Conservation (phyloP, 2,329 filamentous ascomycete genomes). For the Colletotrichum acutatum region DNA sequence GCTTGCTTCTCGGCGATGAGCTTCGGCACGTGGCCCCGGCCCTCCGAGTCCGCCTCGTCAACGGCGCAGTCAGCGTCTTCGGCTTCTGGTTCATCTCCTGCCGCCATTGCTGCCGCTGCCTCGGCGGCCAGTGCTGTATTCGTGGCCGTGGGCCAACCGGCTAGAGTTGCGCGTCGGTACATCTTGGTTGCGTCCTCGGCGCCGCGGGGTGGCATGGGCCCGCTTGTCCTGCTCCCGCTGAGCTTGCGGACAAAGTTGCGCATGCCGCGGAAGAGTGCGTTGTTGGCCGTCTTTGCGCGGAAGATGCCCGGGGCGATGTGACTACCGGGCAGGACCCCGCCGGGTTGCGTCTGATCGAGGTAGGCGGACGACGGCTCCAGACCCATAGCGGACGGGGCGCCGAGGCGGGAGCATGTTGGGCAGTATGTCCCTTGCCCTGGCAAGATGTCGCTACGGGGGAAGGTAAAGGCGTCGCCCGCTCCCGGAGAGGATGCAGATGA, state of each 20-base stretch:
- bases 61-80: conserved; percentile 31
- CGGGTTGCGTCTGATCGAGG: conserved; percentile 3
- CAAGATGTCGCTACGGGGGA: conserved; percentile 31
- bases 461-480: conserved; percentile 34
- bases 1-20: conserved; percentile 50
- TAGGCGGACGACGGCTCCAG: conserved; percentile 23
- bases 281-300: conserved; percentile 23
- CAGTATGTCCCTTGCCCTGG: conserved; percentile 26
- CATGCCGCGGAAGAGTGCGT: conserved; percentile 32
- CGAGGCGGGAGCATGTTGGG: conserved; percentile 31
- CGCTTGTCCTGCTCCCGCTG: conserved; percentile 23
- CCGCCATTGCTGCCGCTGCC: conserved; percentile 38
- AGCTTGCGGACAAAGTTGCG: conserved; percentile 30
- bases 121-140: conserved; percentile 32
- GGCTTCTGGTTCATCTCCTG: conserved; percentile 35
- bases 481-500: conserved; percentile 32
- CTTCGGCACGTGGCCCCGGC: conserved; percentile 35
- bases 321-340: neutral
- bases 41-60: conserved; percentile 37
- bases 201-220: conserved; percentile 25
- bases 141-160: neutral
- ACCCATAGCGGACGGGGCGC: conserved; percentile 30
- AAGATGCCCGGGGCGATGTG: conserved; percentile 12
- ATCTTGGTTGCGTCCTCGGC: conserved; percentile 29
- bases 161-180: conserved; percentile 28